These are phyloP conservation scores for Zelopaecilomyces penicillatus DNA, from an alignment of 2,329 filamentous ascomycete species.

Conservation along the genomic window DNA sequence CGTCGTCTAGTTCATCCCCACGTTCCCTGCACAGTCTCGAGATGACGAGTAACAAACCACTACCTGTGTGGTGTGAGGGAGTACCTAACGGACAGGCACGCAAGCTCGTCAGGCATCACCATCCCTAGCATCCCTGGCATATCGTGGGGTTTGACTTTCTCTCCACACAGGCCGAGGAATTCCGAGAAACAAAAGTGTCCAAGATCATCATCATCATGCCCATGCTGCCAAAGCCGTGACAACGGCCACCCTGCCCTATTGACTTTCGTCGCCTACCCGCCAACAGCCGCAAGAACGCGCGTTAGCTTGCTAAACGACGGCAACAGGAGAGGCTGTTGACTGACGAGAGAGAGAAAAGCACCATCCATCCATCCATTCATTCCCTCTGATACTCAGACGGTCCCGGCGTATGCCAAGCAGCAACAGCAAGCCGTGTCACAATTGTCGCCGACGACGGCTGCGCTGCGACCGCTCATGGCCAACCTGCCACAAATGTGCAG, in stretches of 20 bases:
- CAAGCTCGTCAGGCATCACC: constrained; percentile 6
- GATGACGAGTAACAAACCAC: no score
- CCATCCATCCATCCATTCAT: background rate
- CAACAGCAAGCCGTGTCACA: constrained; percentile 11
- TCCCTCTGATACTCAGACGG: constrained; percentile 4
- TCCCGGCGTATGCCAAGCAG: constrained; percentile 21
- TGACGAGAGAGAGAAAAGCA: background rate
- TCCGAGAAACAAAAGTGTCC: background rate
- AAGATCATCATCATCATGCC: constrained; percentile 6
- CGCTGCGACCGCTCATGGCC: constrained; percentile 55
- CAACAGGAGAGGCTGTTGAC: background rate
- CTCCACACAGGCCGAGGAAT: constrained; percentile 2
- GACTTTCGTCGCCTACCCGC: constrained; percentile 3
- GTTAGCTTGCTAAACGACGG: background rate
- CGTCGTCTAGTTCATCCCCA: no score
- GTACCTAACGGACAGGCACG: background rate
- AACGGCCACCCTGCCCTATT: constrained; percentile 6
- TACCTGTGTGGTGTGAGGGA: no score
- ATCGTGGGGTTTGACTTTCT: background rate
- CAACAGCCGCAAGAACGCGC: constrained; percentile 3
- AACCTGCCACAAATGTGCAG: constrained; percentile 50
- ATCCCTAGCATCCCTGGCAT: background rate
- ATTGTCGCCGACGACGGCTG: constrained; percentile 28
- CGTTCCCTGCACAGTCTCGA: no score
- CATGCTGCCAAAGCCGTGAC: constrained; percentile 5